Percentiles rank a stretch among this genome's conserved stretches.
Conservation (phyloP, 1,284 basidiomycete species). For the Rhodotorula sp. region DNA sequence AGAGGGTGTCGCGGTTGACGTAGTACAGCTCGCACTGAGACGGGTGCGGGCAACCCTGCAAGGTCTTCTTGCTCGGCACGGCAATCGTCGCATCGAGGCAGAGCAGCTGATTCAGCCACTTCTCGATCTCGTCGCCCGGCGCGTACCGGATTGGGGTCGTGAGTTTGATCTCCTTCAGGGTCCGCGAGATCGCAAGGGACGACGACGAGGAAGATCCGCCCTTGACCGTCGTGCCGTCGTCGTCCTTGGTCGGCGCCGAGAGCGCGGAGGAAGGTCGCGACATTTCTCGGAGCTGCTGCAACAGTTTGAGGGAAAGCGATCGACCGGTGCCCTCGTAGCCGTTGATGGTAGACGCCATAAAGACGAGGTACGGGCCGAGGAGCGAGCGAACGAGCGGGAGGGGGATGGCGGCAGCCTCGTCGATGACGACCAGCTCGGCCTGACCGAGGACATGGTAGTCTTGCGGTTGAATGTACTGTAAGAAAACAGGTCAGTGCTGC, state of each 20-base stretch:
- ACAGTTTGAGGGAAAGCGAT: constrained; percentile 93
- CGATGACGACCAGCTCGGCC: constrained; percentile 95
- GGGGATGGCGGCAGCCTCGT: constrained; percentile 97
- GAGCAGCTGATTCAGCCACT: constrained; percentile 87
- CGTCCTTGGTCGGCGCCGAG: constrained; percentile 54
- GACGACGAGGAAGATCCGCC: constrained; percentile 18
- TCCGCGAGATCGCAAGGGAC: constrained; percentile 59
- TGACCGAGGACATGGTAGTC: constrained; percentile 96
- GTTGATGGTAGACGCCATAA: constrained; percentile 97
- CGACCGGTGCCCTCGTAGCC: constrained; percentile 99
- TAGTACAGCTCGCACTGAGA: constrained; percentile 92
- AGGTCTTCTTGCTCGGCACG: constrained; percentile 55
- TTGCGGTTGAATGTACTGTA: constrained; percentile 92
- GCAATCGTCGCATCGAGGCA: constrained; percentile 89
- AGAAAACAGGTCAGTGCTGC: constrained; percentile 1
- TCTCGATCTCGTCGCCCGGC: constrained; percentile 83
- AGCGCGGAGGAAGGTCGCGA: constrained; percentile 69
- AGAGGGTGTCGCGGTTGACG: constrained; percentile 93
- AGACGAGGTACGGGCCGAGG: constrained; percentile 95
- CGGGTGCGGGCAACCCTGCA: constrained; percentile 85
- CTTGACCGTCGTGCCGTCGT: constrained; percentile 52
- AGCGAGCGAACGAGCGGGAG: constrained; percentile 91
- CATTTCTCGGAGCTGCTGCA: constrained; percentile 91
- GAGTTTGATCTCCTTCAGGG: constrained; percentile 89
- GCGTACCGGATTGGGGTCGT: constrained; percentile 93